Evolutionary conservation across 352 stramenopile genomes (phyloP).

Genomic region (Globisporangium alternatum): DNA sequence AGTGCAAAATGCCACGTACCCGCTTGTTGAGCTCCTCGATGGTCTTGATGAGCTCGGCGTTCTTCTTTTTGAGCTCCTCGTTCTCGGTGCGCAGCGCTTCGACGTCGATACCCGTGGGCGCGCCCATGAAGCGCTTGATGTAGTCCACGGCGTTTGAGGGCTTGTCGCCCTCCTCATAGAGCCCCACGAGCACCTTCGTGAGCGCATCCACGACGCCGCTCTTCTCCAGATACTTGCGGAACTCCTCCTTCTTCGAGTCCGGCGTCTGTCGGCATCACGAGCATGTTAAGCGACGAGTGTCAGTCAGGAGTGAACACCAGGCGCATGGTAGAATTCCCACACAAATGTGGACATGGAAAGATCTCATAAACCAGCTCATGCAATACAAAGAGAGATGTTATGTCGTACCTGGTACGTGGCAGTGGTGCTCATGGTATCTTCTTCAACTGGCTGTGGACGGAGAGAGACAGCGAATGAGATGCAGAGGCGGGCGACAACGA

Average conservation of each 20-base stretch:
- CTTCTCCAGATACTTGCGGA: conserved; percentile 97
- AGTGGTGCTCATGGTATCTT: conserved; percentile 22
- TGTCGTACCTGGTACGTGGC: conserved; percentile 60
- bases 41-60: conserved; percentile 86
- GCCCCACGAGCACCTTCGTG: conserved; percentile 95
- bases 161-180: conserved; percentile 96
- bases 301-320: neutral
- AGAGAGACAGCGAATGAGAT: neutral
- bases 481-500: neutral
- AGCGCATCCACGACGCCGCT: conserved; percentile 96
- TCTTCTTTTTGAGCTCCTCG: conserved; percentile 92
- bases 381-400: neutral
- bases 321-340: no score
- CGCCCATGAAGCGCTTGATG: conserved; percentile 95
- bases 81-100: conserved; percentile 88
- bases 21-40: conserved; percentile 91
- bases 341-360: neutral
- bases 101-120: conserved; percentile 88
- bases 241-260: conserved; percentile 98
- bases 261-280: conserved; percentile 66
- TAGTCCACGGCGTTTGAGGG: conserved; percentile 97
- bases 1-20: conserved; percentile 29
- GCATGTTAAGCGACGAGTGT: neutral
- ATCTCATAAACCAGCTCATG: neutral
- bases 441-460: neutral